phyloP scores from a whole-genome alignment of 331 rosid genomes.

The Acacia concinna region DNA sequence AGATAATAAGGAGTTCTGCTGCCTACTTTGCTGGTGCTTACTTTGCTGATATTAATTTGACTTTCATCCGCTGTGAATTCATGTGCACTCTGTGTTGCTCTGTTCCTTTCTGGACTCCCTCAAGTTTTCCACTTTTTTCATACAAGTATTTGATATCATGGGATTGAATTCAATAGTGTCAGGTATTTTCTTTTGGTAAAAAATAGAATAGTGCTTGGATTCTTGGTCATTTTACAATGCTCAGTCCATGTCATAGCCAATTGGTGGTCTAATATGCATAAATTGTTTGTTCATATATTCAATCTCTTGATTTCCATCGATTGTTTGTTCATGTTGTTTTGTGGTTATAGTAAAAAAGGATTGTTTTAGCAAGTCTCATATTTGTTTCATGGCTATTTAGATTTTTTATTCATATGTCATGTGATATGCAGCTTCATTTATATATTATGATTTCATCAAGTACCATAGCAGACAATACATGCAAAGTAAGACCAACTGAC shows the following conservation, averaged over 20 bases:
- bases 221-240: background rate
- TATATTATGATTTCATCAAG: background rate
- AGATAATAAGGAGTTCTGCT: no score
- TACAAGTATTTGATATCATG: background rate
- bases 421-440: background rate
- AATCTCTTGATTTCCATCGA: no score
- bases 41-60: no score
- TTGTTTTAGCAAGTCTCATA: no score
- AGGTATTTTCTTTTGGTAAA: background rate
- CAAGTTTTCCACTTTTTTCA: background rate
- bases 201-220: background rate
- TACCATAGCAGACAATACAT: background rate
- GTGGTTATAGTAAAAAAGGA: no score
- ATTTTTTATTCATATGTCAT: background rate
- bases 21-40: no score
- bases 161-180: background rate
- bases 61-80: background rate
- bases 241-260: background rate
- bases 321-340: no score
- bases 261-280: background rate
- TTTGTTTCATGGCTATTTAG: no score
- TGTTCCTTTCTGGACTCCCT: background rate
- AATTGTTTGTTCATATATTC: no score
- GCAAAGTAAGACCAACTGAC: constrained; percentile 23
- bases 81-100: background rate